A percentile compares a stretch with the other conserved stretches of the same genome.
These are phyloP conservation scores for Microcyclosporella mali DNA, from an alignment of 2,329 filamentous ascomycete species.

Conservation along the genomic window DNA sequence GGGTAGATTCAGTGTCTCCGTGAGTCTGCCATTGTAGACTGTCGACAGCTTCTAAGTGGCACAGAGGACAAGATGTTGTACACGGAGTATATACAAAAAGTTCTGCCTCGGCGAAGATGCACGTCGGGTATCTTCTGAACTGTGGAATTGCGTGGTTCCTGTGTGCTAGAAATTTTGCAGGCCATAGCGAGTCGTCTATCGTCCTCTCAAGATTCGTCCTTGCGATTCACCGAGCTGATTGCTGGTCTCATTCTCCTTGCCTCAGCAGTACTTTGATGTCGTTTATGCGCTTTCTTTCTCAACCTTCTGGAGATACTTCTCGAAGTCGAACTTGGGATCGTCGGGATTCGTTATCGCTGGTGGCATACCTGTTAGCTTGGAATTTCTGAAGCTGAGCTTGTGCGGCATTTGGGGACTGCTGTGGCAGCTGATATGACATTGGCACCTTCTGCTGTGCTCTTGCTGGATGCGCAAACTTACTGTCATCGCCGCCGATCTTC, in stretches of 20 bases:
- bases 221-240: neutral
- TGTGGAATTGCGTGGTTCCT: slow-evolving; percentile 5
- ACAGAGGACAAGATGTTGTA: slow-evolving; percentile 11
- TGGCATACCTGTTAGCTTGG: neutral
- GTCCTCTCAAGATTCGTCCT: neutral
- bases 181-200: neutral
- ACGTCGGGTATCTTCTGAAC: slow-evolving; percentile 8
- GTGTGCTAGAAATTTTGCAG: slow-evolving; percentile 1
- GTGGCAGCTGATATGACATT: neutral
- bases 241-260: slow-evolving; percentile 4
- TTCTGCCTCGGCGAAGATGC: slow-evolving; percentile 12
- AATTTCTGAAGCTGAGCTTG: neutral
- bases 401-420: neutral
- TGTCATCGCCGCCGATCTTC: slow-evolving; percentile 30
- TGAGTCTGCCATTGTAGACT: no score
- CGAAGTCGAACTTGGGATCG: slow-evolving; percentile 88
- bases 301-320: slow-evolving; percentile 65
- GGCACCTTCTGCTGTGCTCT: neutral
- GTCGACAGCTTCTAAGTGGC: neutral
- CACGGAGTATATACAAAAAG: slow-evolving; percentile 17
- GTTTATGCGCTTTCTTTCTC: slow-evolving; percentile 44
- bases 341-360: slow-evolving; percentile 68
- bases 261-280: slow-evolving; percentile 3
- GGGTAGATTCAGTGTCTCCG: no score
- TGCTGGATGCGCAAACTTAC: slow-evolving; percentile 12